Evolutionary conservation across 2,329 filamentous ascomycete genomes (phyloP), one percentile per base, ranked within the genome.

Genomic region (Dothideomycetidae sp.): DNA sequence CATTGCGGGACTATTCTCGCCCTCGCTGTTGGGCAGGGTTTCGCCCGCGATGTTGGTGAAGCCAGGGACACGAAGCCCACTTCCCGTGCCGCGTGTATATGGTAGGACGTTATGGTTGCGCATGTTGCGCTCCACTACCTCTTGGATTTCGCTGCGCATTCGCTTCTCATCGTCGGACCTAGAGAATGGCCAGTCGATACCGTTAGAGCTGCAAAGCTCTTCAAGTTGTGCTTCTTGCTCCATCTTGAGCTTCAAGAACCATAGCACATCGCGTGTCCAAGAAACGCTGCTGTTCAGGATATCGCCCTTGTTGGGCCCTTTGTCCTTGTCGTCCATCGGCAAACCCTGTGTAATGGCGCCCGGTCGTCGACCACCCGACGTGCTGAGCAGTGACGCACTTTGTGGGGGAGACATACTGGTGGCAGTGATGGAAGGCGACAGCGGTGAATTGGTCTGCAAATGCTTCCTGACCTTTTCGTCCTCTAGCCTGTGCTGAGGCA

Each of bases 241-340:
- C 46, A 93, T 70, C 62, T 93, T 93, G 53, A 82, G 70, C 53
- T 93, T 78, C 42, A 93, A 66, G 64, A 92, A 79, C 90, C 90
- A 96, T 84, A 96, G 93, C 36, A 98, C 68, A 61, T 98, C 90
- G 45, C 88, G 76, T 43, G 84, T 94, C 90, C 90, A 98, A 60
- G 84, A 85, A 37, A 96, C 90, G 21, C 88, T 82, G 18, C 90
- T 88, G 53, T 96, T 96, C 50, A 98, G 77, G 42, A 98, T 96
- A 51, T 98, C 90, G 33, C 90, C 90, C 63, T 98, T 98, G 67
- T 96, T 96, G 4, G 90, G 90, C 1, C 90, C 90, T 56, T 96
- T 96, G 62, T 98, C 90, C 57, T 96, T 96, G 48, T 96, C 90
- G 51, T 98, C 90, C 23, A 93, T 72, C 0, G 90, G 88, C 18